These are phyloP conservation scores for Cladophialophora yegresii DNA, from an alignment of 2,329 filamentous ascomycete genomes.

Conservation along the genomic window DNA sequence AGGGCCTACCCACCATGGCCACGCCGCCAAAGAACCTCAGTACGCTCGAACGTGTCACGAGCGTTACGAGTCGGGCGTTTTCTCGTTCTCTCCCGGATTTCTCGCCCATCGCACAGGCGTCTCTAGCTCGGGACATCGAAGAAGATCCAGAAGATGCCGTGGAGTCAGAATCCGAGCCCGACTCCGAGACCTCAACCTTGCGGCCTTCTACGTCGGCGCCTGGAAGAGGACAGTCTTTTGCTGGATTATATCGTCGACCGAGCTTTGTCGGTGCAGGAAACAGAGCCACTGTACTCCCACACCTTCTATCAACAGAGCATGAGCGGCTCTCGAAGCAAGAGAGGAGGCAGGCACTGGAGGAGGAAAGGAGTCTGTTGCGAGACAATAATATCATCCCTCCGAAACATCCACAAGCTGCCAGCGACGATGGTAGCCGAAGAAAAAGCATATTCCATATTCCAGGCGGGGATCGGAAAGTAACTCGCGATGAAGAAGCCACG, in stretches of 20 bases:
- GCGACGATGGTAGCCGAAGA: slow-evolving; percentile 30
- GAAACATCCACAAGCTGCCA: slow-evolving; percentile 45
- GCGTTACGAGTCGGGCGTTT: slow-evolving; percentile 30
- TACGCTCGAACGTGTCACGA: slow-evolving; percentile 32
- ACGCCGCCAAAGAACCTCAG: slow-evolving; percentile 19
- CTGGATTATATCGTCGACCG: slow-evolving; percentile 71
- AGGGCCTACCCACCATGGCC: slow-evolving; percentile 19
- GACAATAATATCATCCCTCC: slow-evolving; percentile 62
- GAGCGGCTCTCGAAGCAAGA: slow-evolving; percentile 56
- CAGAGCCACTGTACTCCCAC: slow-evolving; percentile 67
- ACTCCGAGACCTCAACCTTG: slow-evolving; percentile 46
- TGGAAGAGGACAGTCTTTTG: slow-evolving; percentile 53
- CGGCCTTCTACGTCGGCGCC: slow-evolving; percentile 46
- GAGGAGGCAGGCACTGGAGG: slow-evolving; percentile 55
- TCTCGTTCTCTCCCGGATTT: slow-evolving; percentile 55
- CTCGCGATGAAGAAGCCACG: slow-evolving; percentile 36
- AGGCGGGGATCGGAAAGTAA: slow-evolving; percentile 33
- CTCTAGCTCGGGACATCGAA: slow-evolving; percentile 67
- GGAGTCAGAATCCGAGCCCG: slow-evolving; percentile 37
- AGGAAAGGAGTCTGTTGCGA: slow-evolving; percentile 60
- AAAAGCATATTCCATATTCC: slow-evolving; percentile 30
- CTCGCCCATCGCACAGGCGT: slow-evolving; percentile 67
- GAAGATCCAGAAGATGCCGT: slow-evolving; percentile 58
- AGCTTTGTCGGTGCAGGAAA: slow-evolving; percentile 73
- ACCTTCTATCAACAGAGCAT: slow-evolving; percentile 43